Percentiles rank a stretch among this genome's conserved stretches.
phyloP scores from a whole-genome alignment of 2,329 filamentous ascomycete species.

The Pseudogymnoascus verrucosus region DNA sequence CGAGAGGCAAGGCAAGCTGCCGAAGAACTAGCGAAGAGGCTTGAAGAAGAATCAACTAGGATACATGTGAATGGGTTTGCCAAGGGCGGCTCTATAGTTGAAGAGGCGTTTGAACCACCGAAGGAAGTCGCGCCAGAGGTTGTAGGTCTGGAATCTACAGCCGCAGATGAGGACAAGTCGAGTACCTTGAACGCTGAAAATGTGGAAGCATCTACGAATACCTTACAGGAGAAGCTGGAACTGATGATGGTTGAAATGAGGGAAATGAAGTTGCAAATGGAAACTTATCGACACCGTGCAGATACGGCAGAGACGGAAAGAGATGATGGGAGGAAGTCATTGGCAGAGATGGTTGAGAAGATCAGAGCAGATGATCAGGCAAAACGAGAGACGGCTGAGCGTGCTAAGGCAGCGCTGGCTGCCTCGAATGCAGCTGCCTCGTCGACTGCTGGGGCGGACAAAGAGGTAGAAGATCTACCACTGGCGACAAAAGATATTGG shows the following conservation, averaged over 20 bases:
- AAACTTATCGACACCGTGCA: constrained; percentile 67
- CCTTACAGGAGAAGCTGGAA: constrained; percentile 66
- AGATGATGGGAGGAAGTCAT: constrained; percentile 59
- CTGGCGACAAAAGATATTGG: not conserved
- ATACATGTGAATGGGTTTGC: constrained; percentile 33
- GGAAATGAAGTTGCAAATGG: constrained; percentile 71
- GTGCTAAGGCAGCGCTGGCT: constrained; percentile 7
- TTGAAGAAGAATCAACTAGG: constrained; percentile 52
- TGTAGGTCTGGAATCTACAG: constrained; percentile 8
- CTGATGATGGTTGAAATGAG: constrained; percentile 72
- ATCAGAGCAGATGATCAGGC: constrained; percentile 63
- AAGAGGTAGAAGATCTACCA: not conserved
- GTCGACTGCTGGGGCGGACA: constrained; percentile 11
- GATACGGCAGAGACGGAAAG: constrained; percentile 75
- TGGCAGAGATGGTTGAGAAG: constrained; percentile 82
- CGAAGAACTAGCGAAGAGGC: constrained; percentile 68
- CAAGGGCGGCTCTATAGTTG: constrained; percentile 33
- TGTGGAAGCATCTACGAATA: constrained; percentile 32
- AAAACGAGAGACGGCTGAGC: constrained; percentile 13
- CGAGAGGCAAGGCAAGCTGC: constrained; percentile 73
- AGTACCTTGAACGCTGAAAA: constrained; percentile 20
- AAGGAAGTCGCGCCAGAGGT: constrained; percentile 25
- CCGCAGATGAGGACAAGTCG: constrained; percentile 15
- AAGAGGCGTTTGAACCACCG: constrained; percentile 40
- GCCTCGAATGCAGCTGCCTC: not conserved